Conservation (phyloP, 2,329 filamentous ascomycete genomes). For the Erysiphe pulchra region DNA sequence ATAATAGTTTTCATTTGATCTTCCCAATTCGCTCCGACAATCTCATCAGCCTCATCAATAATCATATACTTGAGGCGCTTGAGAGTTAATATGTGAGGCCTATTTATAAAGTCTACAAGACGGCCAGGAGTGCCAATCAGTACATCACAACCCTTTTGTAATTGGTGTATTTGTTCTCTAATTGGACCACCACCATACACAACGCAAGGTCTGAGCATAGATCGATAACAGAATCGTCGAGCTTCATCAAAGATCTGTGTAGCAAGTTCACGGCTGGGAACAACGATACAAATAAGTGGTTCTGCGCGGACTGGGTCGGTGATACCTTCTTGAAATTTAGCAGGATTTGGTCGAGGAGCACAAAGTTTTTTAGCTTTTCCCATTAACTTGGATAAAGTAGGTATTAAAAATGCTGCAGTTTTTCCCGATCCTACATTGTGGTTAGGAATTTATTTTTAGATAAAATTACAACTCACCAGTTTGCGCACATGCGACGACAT, state of each 20-base stretch:
- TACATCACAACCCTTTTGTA: constrained; percentile 68
- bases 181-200: constrained; percentile 63
- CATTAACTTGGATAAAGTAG: constrained; percentile 76
- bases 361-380: constrained; percentile 79
- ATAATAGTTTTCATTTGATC: constrained; percentile 52
- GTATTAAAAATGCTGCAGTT: constrained; percentile 77
- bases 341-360: constrained; percentile 45
- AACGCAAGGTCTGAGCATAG: constrained; percentile 79
- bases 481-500: constrained; percentile 75
- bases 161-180: constrained; percentile 41
- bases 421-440: constrained; percentile 58
- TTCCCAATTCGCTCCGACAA: constrained; percentile 60
- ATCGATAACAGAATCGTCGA: constrained; percentile 77
- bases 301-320: constrained; percentile 40
- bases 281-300: constrained; percentile 65
- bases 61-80: constrained; percentile 55
- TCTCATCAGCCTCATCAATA: constrained; percentile 87
- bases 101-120: constrained; percentile 58
- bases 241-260: constrained; percentile 91
- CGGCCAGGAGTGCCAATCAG: constrained; percentile 75
- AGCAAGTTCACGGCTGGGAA: constrained; percentile 70
- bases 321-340: constrained; percentile 23
- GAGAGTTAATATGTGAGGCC: constrained; percentile 41
- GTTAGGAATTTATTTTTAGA: not conserved
- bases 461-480: constrained; percentile 38